Base-by-base conservation (phyloP, 352 stramenopile species). In the Lagenidium giganteum region DNA sequence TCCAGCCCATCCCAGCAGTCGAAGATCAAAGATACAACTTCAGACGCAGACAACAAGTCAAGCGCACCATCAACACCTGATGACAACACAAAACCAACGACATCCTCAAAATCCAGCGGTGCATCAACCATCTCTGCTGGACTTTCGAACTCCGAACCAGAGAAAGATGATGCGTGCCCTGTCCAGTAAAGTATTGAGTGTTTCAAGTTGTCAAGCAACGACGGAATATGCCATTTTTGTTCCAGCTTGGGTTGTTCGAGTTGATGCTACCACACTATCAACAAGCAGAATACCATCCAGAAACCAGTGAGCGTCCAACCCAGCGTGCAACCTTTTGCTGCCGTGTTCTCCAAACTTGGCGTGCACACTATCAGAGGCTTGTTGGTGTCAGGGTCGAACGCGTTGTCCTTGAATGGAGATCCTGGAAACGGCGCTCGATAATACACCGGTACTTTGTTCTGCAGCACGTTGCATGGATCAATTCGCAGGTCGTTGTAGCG, bases 341-440 rank as follows among this genome's bases (percentile, higher is more conserved):
- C 67, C 4, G 26, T 34, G 40, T 93, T 90, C 51, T 87, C 70
- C 24, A 95, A 70, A 35, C 76, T 91, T 6, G 82, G 81, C 13
- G 83, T 95, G 52, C 83, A 95, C 8, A 93, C 77, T 12, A 83
- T 57, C 4, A 93, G 17, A 6, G 79, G 71, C 28, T 90, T 81
- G 54, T 75, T 70, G 22, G 70, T 87, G 41, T 90, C 64, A 5
- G 70, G 47, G 41, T 90, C 66, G 9, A 88, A 77, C 7, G 44
- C 59, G 38, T 93, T 88, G 54, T 83, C 69, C 37, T 71, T 72
- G 51, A 93, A 93, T 5, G 82, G 81, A 21, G 80, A 90, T 13
- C 81, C 79, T 22, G 79, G 78, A 42, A 72, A 93, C 25, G 70
- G 77, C n/a, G 73, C 70, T 32, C 79, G 76, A 41, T 82, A 89